Evolutionary conservation across 2,329 filamentous ascomycete species (phyloP), one percentile per base, ranked within the genome.

Genomic region (Orbilia quercus): DNA sequence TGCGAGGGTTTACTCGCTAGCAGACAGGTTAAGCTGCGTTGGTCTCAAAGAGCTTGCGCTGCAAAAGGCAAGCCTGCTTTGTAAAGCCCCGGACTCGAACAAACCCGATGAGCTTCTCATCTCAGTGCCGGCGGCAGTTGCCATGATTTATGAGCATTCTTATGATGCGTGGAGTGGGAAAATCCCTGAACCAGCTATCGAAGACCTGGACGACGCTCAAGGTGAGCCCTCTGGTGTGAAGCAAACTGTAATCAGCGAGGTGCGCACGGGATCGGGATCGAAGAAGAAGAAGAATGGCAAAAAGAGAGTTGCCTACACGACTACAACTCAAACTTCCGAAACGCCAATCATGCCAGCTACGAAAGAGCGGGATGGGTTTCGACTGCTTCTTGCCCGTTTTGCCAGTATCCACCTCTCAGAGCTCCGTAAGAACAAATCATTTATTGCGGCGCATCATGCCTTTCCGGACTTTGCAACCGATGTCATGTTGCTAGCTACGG

Each of bases 391-490:
- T 3, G 40, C 57, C n/a, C 20, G 42, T 22, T 50, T 60, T 31
- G 57, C 44, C n/a, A 60, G 57, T 16, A 5, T 38, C 14, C 16
- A 60, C n/a, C 23, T 60, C 42, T 48, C 40, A 2, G 44, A 23
- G 18, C 28, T 60, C 12, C 40, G 57, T 16, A 38, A 48, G 5
- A 7, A 48, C 18, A 7, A 7, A 5, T 48, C 18, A 7, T 60
- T 60, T 28, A 1, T 60, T 38, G 5, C 42, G 1, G 18, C 23
- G 16, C 23, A 60, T 16, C 42, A 38, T 11, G 25, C 7, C 2
- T 60, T 48, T 40, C 57, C 54, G 16, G 66, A 71, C 36, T 71
- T 71, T 25, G 58, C 66, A n/a, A 64, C 44, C 1, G 58, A 71
- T 42, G 44, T 71, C 16, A 22, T 71, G 50, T 9, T 64, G 16